Percentiles rank a stretch among this genome's conserved stretches.
phyloP scores from a whole-genome alignment of 2,329 filamentous ascomycete species.

The Exophiala viscosa region DNA sequence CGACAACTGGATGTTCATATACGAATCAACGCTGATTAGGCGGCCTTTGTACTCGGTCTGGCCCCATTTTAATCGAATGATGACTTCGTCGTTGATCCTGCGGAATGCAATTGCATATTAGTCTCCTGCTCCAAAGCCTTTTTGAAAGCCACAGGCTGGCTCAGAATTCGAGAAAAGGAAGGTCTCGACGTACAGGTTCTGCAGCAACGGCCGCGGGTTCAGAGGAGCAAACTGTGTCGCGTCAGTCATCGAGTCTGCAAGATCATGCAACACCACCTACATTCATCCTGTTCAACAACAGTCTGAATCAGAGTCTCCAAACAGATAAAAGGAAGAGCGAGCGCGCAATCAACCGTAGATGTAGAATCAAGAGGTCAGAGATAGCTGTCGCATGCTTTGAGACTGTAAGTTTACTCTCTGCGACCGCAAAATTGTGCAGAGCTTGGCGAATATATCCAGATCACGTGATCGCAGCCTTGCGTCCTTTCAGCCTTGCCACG shows the following conservation, averaged over 20 bases:
- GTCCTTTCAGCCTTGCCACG: background rate
- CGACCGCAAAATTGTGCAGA: conserved; percentile 6
- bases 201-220: conserved; percentile 95
- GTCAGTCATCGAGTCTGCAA: conserved; percentile 25
- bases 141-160: conserved; percentile 2
- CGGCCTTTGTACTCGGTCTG: conserved; percentile 95
- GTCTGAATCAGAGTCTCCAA: background rate
- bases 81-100: conserved; percentile 83
- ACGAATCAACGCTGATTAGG: conserved; percentile 89
- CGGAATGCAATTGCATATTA: background rate
- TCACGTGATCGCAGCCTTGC: conserved; percentile 10
- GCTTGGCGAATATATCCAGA: conserved; percentile 2
- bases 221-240: conserved; percentile 72
- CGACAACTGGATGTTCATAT: conserved; percentile 97
- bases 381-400: background rate
- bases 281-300: conserved; percentile 32
- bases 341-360: no score
- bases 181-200: conserved; percentile 68
- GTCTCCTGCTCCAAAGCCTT: conserved; percentile 17
- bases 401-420: background rate
- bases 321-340: no score
- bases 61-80: conserved; percentile 95
- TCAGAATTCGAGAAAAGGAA: conserved; percentile 10
- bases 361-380: no score
- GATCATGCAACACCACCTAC: conserved; percentile 28